Base-by-base conservation (phyloP, 768 basidiomycete species). In the Trametes meyenii region DNA sequence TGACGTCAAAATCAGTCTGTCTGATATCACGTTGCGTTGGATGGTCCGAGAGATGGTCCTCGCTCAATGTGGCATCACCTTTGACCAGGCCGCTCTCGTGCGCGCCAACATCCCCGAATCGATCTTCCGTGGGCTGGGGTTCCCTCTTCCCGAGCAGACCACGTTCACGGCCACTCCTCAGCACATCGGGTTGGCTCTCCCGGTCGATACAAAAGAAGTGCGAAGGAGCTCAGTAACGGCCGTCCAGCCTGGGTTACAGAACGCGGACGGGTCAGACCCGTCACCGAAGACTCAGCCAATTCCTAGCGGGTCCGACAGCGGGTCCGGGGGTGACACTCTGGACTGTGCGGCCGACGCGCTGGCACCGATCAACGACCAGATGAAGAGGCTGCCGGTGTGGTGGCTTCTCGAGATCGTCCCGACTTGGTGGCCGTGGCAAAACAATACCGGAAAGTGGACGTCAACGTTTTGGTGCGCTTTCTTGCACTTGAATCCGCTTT, bases 341-440 rank as follows among this genome's bases (percentile, higher is more conserved):
- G 46, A 42, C 23, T 19, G 33, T 29, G 44, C 36, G 44, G 57
- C 61, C 0, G 74, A 78, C 55, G 79, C 78, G n/a, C 43, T 83
- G n/a, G 73, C 83, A 67, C 82, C 81, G 1, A 65, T 86, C 1
- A 74, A 84, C 61, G 89, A 92, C 65, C 55, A 76, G 62, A 73
- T 92, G 46, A 71, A 75, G 69, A 49, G 50, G 8, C 70, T 71
- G 16, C 73, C 71, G 19, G 5, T 76, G 1, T 93, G 90, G 90
- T 88, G 87, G 89, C 36, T 89, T n/a, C 73, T 91, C 38, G 90
- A 93, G 73, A 73, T 90, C 26, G 29, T 90, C 0, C 89, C 87
- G 16, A 67, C 80, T 55, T 70, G 67, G 40, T 83, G 79, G 65
- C 70, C 75, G 19, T 87, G 80, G 79, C 89, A 90, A 69, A 85